Evolutionary conservation across 148 eudicot genomes (phyloP), one percentile per base, ranked within the genome.

Genomic region (Chenopodium suecicum): DNA sequence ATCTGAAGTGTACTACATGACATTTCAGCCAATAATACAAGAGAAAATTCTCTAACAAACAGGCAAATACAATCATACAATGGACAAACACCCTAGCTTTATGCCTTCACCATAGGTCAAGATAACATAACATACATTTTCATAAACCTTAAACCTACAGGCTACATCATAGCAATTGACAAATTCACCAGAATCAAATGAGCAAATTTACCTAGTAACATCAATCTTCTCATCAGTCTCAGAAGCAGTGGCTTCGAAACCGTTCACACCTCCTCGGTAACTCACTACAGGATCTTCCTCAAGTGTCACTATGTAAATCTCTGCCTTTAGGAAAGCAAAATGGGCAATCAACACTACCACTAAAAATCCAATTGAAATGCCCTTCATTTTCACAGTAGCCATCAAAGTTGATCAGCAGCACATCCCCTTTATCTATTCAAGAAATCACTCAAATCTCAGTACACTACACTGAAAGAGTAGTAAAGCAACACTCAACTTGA

Each of bases 191-290:
- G 2, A 47, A 32, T 2, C 22, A 9, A 63, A 34, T 25, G 6
- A 64, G 11, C 74, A 56, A 34, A 22, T 27, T 73, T 85, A 95
- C 99, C 99, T 91, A 86, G 91, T 89, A 74, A 89, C 86, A 82
- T 95, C 99, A 85, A 94, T 85, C 87, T 94, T 91, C 83, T 94
- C 97, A 84, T 95, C 98, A 83, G 97, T 88, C 58, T 95, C 98
- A 4, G 89, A 89, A 70, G 94, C 93, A 79, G 98, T 95, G 81
- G 98, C 94, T 85, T 92, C 95, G 32, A 92, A 92, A 74, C 94
- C 97, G 73, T 86, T 79, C 71, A 92, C 85, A 10, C 95, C 98
- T n/a, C 99, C 99, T 80, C 50, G 88, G 54, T 95, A 95, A 79
- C 93, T 92, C 77, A 95, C 83, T 47, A 92, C 92, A 54, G 99